Conservation (phyloP, 1,139 yeast genomes). For the Diutina catenulata region DNA sequence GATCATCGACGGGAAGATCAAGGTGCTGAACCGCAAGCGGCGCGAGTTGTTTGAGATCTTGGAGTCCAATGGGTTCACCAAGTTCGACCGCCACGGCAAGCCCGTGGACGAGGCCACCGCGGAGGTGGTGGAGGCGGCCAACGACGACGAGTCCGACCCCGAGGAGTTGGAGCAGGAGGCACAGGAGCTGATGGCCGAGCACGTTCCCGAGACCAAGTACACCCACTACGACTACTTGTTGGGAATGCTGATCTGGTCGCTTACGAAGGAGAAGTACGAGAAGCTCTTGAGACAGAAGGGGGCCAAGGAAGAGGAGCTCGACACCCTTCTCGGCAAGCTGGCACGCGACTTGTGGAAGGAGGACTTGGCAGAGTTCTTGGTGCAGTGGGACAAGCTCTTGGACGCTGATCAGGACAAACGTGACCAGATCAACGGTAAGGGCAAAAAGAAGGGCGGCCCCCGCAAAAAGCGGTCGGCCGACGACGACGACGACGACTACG, state of each 20-base stretch:
- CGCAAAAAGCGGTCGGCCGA: slow-evolving; percentile 11
- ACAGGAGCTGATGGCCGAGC: slow-evolving; percentile 12
- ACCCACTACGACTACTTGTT: slow-evolving; percentile 63
- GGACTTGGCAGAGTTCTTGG: slow-evolving; percentile 67
- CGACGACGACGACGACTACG: slow-evolving; percentile 12
- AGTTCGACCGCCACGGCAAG: slow-evolving; percentile 59
- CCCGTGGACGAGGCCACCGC: slow-evolving; percentile 14
- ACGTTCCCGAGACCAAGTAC: slow-evolving; percentile 31
- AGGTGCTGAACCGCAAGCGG: slow-evolving; percentile 67
- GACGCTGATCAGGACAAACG: slow-evolving; percentile 22
- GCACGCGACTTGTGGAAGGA: slow-evolving; percentile 84
- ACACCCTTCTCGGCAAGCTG: slow-evolving; percentile 47
- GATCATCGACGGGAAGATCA: slow-evolving; percentile 66
- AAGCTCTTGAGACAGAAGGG: slow-evolving; percentile 62
- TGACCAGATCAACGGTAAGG: slow-evolving; percentile 18
- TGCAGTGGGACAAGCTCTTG: slow-evolving; percentile 54
- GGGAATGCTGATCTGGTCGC: slow-evolving; percentile 90
- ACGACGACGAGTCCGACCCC: slow-evolving; percentile 18
- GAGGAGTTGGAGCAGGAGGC: slow-evolving; percentile 19
- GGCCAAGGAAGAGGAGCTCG: slow-evolving; percentile 63
- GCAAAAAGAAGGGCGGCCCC: slow-evolving; percentile 15
- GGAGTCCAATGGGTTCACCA: slow-evolving; percentile 55
- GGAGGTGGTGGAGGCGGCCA: slow-evolving; percentile 10
- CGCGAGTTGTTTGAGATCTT: slow-evolving; percentile 52
- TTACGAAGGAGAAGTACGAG: slow-evolving; percentile 83